Percentiles rank a stretch among this genome's conserved stretches.
Evolutionary conservation across 1,139 yeast species (phyloP).

Genomic region (Kodamaea fungicola): DNA sequence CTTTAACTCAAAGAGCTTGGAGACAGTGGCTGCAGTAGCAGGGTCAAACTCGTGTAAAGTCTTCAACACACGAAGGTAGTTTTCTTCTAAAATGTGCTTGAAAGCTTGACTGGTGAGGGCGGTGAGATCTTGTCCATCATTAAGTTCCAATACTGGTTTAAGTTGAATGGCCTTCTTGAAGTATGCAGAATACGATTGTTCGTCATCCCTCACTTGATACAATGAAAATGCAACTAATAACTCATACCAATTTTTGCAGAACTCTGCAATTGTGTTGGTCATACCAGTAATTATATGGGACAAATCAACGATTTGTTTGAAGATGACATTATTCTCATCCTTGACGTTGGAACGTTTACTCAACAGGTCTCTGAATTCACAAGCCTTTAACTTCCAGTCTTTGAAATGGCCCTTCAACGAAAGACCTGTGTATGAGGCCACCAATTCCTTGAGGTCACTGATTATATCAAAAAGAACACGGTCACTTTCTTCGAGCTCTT

Average conservation of each 20-base stretch:
- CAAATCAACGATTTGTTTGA: constrained; percentile 42
- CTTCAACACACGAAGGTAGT: constrained; percentile 57
- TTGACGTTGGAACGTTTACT: constrained; percentile 22
- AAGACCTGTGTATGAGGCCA: constrained; percentile 41
- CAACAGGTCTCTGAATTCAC: constrained; percentile 46
- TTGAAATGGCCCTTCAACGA: constrained; percentile 41
- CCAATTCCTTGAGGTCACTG: constrained; percentile 41
- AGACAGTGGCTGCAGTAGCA: constrained; percentile 64
- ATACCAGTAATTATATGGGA: constrained; percentile 51
- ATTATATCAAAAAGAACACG: constrained; percentile 38
- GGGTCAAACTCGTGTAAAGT: constrained; percentile 60
- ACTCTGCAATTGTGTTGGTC: constrained; percentile 45
- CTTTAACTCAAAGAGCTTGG: constrained; percentile 62
- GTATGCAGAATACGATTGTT: constrained; percentile 29
- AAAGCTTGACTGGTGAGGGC: constrained; percentile 55
- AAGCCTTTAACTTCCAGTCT: constrained; percentile 49
- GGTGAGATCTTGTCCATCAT: constrained; percentile 27
- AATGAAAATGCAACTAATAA: constrained; percentile 57
- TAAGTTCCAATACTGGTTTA: constrained; percentile 23
- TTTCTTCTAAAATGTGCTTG: constrained; percentile 54
- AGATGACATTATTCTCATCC: constrained; percentile 22
- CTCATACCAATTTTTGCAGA: constrained; percentile 68
- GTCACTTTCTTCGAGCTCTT: constrained; percentile 28
- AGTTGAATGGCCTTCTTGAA: constrained; percentile 31
- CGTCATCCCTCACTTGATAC: constrained; percentile 54